These are phyloP conservation scores for Fusarium torreyae DNA, from an alignment of 2,329 filamentous ascomycete species.

Conservation along the genomic window DNA sequence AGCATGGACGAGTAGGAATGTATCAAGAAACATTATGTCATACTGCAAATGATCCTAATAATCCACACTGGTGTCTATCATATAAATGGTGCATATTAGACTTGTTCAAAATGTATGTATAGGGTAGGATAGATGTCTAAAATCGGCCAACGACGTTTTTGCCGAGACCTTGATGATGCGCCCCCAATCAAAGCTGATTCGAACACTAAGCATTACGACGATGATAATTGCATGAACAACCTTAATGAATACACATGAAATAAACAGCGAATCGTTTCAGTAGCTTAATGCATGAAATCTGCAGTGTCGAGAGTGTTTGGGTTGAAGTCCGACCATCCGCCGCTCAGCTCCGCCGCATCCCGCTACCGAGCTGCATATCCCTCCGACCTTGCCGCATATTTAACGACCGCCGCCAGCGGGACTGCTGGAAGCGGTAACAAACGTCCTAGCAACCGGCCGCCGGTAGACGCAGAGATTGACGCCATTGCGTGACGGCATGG, in stretches of 20 bases:
- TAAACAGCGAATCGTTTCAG: background rate
- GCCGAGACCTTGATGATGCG: background rate
- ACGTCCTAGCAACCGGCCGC: conserved; percentile 17
- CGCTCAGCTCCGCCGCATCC: conserved; percentile 36
- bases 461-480: conserved; percentile 45
- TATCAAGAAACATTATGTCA: no score
- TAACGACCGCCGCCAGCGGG: conserved; percentile 40
- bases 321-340: conserved; percentile 12
- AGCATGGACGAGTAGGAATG: no score
- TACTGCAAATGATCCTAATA: no score
- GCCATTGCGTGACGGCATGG: conserved; percentile 50
- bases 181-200: background rate
- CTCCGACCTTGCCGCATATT: conserved; percentile 27
- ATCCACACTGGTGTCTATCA: no score
- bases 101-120: background rate
- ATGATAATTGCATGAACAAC: background rate
- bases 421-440: conserved; percentile 49
- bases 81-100: no score
- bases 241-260: background rate
- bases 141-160: background rate
- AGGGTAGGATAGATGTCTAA: background rate
- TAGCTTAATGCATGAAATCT: conserved; percentile 8
- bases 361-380: conserved; percentile 37
- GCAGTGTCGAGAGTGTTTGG: conserved; percentile 8
- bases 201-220: background rate